Percentiles rank a stretch among this genome's conserved stretches.
Evolutionary conservation across 805 yeast genomes (phyloP).

Genomic region (Yamadazyma laniorum): DNA sequence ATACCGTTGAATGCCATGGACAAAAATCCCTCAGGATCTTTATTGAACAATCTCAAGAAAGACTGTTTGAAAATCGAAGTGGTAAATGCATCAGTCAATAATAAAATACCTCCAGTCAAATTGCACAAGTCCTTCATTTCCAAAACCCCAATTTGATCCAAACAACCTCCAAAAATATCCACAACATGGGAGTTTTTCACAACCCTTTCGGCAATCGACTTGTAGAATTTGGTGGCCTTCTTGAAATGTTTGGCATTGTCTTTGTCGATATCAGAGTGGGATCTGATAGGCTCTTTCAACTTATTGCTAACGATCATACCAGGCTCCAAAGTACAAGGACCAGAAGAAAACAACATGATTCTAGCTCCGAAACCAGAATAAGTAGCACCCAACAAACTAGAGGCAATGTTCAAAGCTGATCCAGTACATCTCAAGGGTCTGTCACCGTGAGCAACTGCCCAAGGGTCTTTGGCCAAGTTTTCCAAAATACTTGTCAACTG

Average conservation of each 20-base stretch:
- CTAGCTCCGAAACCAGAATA: slow-evolving; percentile 52
- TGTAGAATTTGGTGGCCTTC: slow-evolving; percentile 47
- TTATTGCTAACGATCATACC: slow-evolving; percentile 57
- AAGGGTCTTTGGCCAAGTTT: slow-evolving; percentile 65
- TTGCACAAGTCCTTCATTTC: slow-evolving; percentile 62
- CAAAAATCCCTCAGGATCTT: slow-evolving; percentile 32
- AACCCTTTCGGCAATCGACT: slow-evolving; percentile 45
- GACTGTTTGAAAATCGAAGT: slow-evolving; percentile 71
- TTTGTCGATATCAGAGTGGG: slow-evolving; percentile 59
- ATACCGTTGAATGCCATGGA: slow-evolving; percentile 60
- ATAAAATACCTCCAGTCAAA: slow-evolving; percentile 61
- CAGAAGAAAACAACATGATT: slow-evolving; percentile 83
- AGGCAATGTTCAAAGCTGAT: slow-evolving; percentile 52
- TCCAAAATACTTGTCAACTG: slow-evolving; percentile 50
- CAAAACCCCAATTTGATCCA: slow-evolving; percentile 65
- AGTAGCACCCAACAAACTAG: slow-evolving; percentile 38
- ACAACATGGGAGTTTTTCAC: slow-evolving; percentile 53
- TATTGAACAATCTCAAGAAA: slow-evolving; percentile 49
- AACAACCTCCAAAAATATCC: slow-evolving; percentile 61
- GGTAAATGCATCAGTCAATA: slow-evolving; percentile 62
- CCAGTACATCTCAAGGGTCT: slow-evolving; percentile 60
- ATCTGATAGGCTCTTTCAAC: slow-evolving; percentile 62
- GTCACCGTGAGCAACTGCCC: slow-evolving; percentile 63
- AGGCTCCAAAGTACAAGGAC: slow-evolving; percentile 66
- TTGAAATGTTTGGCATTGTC: slow-evolving; percentile 33